Evolutionary conservation across 306 rosid species (phyloP), one percentile per base, ranked within the genome.

Genomic region (Boehmeria nivea): DNA sequence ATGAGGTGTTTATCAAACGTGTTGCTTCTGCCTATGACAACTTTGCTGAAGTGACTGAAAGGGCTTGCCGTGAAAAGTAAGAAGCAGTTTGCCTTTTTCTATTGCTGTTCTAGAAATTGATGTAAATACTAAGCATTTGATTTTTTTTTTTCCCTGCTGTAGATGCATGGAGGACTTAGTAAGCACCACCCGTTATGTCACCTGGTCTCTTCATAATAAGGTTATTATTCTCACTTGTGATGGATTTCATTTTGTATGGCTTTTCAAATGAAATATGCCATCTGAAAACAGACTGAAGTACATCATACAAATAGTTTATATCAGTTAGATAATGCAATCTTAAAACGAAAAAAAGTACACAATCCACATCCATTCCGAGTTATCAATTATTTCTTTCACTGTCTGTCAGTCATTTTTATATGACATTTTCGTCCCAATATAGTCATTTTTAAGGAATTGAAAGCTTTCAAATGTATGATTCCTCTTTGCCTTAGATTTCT

Each of bases 121-220:
- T 31, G 36, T 6, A 10, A 31, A 31, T 31, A 0, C 8, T 31
- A 10, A 31, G 8, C 5, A 31, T 31, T 51, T 51, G 38, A 12
- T 50, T 1, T n/a, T 33, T 12, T 27, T 26, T 43, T 59, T 51
- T 51, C 33, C 56, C 60, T 62, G 73, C n/a, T 72, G 62, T 72
- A 91, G 98, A 69, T 87, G 96, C 61, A 82, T 87, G 96, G 98
- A 91, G 77, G 98, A 91, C 75, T 78, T 91, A 76, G 77, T 84
- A 69, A 91, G 98, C 95, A 84, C 98, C 59, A 91, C 98, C 44
- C 79, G 95, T 24, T 91, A 91, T 39, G 96, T 91, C 56, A 76
- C 96, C 43, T 91, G 98, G 98, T 91, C 98, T 56, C 95, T 91
- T 53, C 98, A 91, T 74, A 91, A 91, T 63, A 91, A 91, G 98